phyloP scores from a whole-genome alignment of 192 early-diverging fungal genomes.

The Coemansia sp. region DNA sequence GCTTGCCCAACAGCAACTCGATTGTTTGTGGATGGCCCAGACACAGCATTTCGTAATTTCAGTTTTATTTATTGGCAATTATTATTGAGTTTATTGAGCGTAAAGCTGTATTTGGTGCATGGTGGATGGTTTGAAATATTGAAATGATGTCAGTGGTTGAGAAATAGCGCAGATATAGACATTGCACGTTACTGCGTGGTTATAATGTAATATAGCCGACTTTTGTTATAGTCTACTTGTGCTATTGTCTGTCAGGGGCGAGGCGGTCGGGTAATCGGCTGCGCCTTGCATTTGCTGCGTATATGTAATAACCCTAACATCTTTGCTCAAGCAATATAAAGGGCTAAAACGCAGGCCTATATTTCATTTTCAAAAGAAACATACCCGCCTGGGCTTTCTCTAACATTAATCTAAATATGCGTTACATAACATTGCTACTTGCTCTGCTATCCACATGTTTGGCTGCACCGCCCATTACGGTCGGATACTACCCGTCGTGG shows the following conservation, averaged over 20 bases:
- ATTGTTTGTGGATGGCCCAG: slow-evolving; percentile 17
- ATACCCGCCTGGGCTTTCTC: no score
- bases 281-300: no score
- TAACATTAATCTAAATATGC: background rate
- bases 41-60: background rate
- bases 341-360: no score
- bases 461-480: slow-evolving; percentile 9
- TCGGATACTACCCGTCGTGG: slow-evolving; percentile 51
- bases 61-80: background rate
- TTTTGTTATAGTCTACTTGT: no score
- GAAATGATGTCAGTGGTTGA: background rate
- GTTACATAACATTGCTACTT: background rate
- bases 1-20: background rate
- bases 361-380: no score
- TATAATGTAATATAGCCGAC: background rate
- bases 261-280: no score
- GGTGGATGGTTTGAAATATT: background rate
- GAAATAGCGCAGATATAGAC: background rate
- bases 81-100: background rate
- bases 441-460: background rate
- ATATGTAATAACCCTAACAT: no score
- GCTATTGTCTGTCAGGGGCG: no score
- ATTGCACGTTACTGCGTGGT: background rate
- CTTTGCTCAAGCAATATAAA: no score
- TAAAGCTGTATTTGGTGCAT: no score